Conservation (phyloP, 2,329 filamentous ascomycete species). For the Hypoxylon sp. region DNA sequence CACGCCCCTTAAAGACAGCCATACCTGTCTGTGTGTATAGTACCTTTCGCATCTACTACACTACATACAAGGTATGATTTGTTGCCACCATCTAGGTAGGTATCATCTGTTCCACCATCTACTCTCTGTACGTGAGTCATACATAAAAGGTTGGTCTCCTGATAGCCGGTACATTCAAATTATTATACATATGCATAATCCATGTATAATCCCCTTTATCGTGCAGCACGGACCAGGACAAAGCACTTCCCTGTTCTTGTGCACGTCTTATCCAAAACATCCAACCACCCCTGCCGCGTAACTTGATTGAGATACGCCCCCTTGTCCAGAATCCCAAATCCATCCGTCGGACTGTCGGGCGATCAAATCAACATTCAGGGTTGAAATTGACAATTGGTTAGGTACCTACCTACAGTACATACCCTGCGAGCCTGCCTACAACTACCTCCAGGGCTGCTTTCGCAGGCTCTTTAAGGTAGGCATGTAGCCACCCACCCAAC, state of each 20-base stretch:
- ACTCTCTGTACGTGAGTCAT: constrained; percentile 33
- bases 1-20: constrained; percentile 15
- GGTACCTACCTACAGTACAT: constrained; percentile 10
- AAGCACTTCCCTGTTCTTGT: constrained; percentile 9
- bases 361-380: constrained; percentile 30
- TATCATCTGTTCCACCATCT: constrained; percentile 10
- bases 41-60: constrained; percentile 20
- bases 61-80: constrained; percentile 25
- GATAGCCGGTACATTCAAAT: background rate
- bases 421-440: constrained; percentile 4
- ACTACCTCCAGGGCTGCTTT: background rate
- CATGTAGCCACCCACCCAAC: constrained; percentile 30
- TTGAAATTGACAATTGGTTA: background rate
- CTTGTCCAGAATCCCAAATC: constrained; percentile 29
- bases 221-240: constrained; percentile 30
- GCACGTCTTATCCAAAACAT: constrained; percentile 1
- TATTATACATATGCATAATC: constrained; percentile 16
- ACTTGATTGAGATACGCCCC: constrained; percentile 26
- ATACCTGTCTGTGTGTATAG: constrained; percentile 27
- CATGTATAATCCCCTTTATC: constrained; percentile 29
- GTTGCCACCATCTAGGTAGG: constrained; percentile 26
- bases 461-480: constrained; percentile 28
- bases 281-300: constrained; percentile 13
- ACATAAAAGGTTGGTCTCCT: constrained; percentile 7
- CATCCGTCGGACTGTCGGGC: constrained; percentile 32